Evolutionary conservation across 139 green algal species (phyloP).

Genomic region (Pedinophyceae sp.): DNA sequence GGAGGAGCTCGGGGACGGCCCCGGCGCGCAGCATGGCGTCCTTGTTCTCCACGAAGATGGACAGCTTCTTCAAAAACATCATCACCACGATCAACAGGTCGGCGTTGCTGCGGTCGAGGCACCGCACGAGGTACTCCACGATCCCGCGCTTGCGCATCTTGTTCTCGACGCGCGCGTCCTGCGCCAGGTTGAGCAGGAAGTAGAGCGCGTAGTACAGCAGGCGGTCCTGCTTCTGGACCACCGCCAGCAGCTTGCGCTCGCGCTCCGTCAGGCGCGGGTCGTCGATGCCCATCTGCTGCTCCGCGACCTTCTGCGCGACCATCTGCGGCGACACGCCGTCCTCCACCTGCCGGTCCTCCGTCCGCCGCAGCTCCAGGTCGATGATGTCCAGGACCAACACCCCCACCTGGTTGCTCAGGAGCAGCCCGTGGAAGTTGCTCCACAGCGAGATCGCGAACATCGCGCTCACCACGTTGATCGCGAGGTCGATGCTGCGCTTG

Average conservation of each 20-base stretch:
- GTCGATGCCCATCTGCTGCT: conserved; percentile 15
- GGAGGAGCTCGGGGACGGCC: conserved; percentile 39
- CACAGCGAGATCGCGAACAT: conserved; percentile 68
- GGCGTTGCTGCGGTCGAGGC: conserved; percentile 53
- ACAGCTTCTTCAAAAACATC: conserved; percentile 71
- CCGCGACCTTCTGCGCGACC: conserved; percentile 33
- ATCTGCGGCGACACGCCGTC: conserved; percentile 28
- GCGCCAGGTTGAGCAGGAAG: conserved; percentile 69
- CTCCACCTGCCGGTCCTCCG: conserved; percentile 28
- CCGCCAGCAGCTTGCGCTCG: conserved; percentile 34
- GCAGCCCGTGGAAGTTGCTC: conserved; percentile 43
- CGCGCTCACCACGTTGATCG: conserved; percentile 42
- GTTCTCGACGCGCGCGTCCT: conserved; percentile 55
- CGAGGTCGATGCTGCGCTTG: conserved; percentile 53
- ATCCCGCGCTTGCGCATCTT: conserved; percentile 76
- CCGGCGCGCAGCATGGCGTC: conserved; percentile 37
- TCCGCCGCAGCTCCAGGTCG: conserved; percentile 48
- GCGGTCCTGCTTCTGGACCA: conserved; percentile 55
- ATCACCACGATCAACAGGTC: conserved; percentile 67
- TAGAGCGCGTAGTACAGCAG: conserved; percentile 56
- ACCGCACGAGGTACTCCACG: conserved; percentile 48
- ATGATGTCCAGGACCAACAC: conserved; percentile 59
- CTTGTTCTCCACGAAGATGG: conserved; percentile 46
- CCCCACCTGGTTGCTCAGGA: conserved; percentile 57
- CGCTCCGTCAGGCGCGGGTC: not conserved